Percentiles rank a stretch among this genome's conserved stretches.
These are phyloP conservation scores for Knoxdaviesia proteae DNA, from an alignment of 2,329 filamentous ascomycete species.

Conservation along the genomic window DNA sequence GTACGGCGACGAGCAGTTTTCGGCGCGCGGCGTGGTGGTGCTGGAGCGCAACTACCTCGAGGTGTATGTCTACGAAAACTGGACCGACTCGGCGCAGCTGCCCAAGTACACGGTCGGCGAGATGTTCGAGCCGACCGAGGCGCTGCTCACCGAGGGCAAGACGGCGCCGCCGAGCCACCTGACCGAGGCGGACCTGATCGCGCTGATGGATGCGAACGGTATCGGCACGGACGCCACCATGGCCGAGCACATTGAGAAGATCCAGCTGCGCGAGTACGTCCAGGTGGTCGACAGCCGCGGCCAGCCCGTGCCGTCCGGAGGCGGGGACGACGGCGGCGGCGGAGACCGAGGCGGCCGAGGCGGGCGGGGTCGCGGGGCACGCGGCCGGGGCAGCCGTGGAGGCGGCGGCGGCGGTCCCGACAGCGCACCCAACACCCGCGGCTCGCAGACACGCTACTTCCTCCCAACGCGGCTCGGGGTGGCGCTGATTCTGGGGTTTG, in stretches of 20 bases:
- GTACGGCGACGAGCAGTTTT: constrained; percentile 69
- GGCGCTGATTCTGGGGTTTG: constrained; percentile 82
- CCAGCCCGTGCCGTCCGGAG: constrained; percentile 11
- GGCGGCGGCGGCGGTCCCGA: constrained; percentile 19
- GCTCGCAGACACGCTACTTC: constrained; percentile 54
- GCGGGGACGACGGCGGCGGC: constrained; percentile 14
- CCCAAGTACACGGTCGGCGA: constrained; percentile 66
- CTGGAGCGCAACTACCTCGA: constrained; percentile 83
- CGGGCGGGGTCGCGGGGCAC: constrained; percentile 19
- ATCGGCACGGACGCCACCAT: constrained; percentile 98
- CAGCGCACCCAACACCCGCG: constrained; percentile 19
- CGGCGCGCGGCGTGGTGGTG: constrained; percentile 65
- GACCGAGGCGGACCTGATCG: constrained; percentile 87
- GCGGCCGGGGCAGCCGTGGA: constrained; percentile 23
- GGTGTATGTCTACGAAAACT: constrained; percentile 90
- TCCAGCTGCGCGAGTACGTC: constrained; percentile 78
- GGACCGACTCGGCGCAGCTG: constrained; percentile 70
- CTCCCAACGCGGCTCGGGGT: constrained; percentile 83
- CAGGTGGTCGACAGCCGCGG: constrained; percentile 32
- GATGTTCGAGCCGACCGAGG: constrained; percentile 69
- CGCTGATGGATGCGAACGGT: constrained; percentile 93
- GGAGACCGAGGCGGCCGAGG: constrained; percentile 20
- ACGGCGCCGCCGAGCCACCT: constrained; percentile 69
- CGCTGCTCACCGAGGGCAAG: constrained; percentile 76
- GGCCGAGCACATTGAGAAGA: constrained; percentile 95